These are phyloP conservation scores for Sphaerobolus stellatus DNA, from an alignment of 1,284 basidiomycete genomes.

Conservation along the genomic window DNA sequence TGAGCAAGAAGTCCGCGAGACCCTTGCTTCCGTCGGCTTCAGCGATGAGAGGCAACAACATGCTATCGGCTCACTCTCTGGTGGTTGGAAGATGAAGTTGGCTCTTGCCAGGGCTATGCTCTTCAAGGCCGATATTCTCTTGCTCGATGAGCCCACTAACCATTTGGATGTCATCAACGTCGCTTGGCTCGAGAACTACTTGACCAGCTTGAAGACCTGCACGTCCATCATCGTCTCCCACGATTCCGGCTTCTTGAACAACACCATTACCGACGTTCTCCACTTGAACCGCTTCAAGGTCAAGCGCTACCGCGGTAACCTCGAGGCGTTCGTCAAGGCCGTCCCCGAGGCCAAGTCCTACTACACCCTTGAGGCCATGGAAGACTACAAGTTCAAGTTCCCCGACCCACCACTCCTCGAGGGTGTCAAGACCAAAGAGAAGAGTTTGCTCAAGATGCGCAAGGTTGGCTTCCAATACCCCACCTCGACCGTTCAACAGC, in stretches of 20 bases:
- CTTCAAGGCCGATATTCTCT: conserved; percentile 97
- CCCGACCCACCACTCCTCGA: conserved; percentile 95
- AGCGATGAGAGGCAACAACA: conserved; percentile 81
- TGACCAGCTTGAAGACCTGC: conserved; percentile 84
- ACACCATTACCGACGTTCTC: conserved; percentile 97
- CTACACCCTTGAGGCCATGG: conserved; percentile 91
- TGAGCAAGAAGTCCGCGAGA: conserved; percentile 74
- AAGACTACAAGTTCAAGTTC: conserved; percentile 97
- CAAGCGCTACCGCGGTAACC: conserved; percentile 96
- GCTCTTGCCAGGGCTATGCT: conserved; percentile 98
- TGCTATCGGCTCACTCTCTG: conserved; percentile 89
- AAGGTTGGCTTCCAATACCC: conserved; percentile 98
- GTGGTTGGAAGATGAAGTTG: conserved; percentile 99
- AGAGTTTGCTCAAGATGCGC: conserved; percentile 96
- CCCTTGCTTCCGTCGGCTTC: conserved; percentile 91
- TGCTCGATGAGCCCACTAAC: conserved; percentile 98
- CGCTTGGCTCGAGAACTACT: conserved; percentile 96
- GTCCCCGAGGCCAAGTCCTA: conserved; percentile 98
- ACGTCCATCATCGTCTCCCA: conserved; percentile 98
- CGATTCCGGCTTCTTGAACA: conserved; percentile 99
- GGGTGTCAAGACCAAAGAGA: conserved; percentile 99
- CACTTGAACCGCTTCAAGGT: conserved; percentile 99
- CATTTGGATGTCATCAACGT: conserved; percentile 97
- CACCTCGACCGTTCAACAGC: conserved; percentile 79
- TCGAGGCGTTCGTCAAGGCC: conserved; percentile 91